Percentiles rank a stretch among this genome's conserved stretches.
These are phyloP conservation scores for Aspergillus unguis DNA, from an alignment of 2,329 filamentous ascomycete genomes.

Conservation along the genomic window DNA sequence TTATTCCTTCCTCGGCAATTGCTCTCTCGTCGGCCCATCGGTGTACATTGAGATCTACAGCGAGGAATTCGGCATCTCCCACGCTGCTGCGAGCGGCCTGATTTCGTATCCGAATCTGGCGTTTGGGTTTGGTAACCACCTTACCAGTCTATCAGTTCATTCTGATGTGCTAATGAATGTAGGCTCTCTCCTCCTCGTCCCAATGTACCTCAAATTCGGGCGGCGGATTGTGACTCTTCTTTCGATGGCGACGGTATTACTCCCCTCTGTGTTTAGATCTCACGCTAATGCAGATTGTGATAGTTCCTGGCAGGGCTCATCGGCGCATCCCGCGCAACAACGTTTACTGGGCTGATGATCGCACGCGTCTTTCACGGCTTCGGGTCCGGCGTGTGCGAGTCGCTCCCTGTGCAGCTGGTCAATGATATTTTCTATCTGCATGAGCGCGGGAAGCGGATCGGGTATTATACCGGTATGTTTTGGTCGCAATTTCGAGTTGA, in stretches of 20 bases:
- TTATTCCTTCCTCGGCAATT: constrained; percentile 60
- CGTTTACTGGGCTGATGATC: constrained; percentile 43
- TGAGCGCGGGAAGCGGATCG: constrained; percentile 50
- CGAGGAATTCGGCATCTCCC: constrained; percentile 51
- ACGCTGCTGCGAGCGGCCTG: constrained; percentile 52
- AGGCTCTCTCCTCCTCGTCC: constrained; percentile 55
- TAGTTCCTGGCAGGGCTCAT: constrained; percentile 43
- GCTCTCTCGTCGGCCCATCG: constrained; percentile 54
- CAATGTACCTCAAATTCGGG: constrained; percentile 54
- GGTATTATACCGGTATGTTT: constrained; percentile 54
- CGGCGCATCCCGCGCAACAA: constrained; percentile 40
- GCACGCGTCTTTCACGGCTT: constrained; percentile 43
- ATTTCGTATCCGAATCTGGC: constrained; percentile 60
- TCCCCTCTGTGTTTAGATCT: neutral
- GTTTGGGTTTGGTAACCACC: constrained; percentile 52
- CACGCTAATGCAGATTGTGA: neutral
- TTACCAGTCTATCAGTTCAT: neutral
- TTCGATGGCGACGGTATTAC: constrained; percentile 37
- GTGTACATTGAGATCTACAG: constrained; percentile 58
- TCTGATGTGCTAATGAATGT: neutral
- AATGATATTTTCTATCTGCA: constrained; percentile 50
- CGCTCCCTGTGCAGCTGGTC: constrained; percentile 47
- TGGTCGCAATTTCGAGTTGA: constrained; percentile 2
- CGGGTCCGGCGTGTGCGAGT: constrained; percentile 47
- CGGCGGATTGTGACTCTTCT: constrained; percentile 44